Percentiles rank a stretch among this genome's conserved stretches.
These are phyloP conservation scores for Drechslera avenae DNA, from an alignment of 2,329 filamentous ascomycete species.

Conservation along the genomic window DNA sequence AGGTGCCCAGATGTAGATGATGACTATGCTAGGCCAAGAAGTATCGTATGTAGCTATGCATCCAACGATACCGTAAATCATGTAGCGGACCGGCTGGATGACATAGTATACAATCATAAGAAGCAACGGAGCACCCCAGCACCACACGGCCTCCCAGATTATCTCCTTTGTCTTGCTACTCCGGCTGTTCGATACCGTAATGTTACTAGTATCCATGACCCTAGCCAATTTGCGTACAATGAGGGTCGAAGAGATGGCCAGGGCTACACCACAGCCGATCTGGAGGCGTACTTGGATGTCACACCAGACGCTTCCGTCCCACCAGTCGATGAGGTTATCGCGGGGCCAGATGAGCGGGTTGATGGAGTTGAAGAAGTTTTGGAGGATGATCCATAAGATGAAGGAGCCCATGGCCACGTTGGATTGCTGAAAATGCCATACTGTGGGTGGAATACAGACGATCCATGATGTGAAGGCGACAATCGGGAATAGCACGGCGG, in stretches of 20 bases:
- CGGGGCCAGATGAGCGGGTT: conserved; percentile 70
- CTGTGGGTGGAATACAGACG: conserved; percentile 61
- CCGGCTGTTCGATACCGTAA: conserved; percentile 58
- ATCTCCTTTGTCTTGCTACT: conserved; percentile 54
- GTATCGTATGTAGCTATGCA: conserved; percentile 60
- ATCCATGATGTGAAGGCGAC: conserved; percentile 58
- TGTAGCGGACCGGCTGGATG: conserved; percentile 64
- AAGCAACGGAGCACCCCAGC: conserved; percentile 60
- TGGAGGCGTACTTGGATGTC: conserved; percentile 67
- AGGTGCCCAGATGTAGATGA: conserved; percentile 62
- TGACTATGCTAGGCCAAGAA: conserved; percentile 62
- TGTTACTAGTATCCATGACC: conserved; percentile 64
- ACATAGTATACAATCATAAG: conserved; percentile 64
- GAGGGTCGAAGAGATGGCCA: conserved; percentile 60
- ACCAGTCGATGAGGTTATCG: conserved; percentile 61
- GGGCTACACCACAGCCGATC: conserved; percentile 58
- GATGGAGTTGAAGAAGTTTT: conserved; percentile 63
- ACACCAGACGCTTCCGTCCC: conserved; percentile 64
- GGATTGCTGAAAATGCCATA: conserved; percentile 64
- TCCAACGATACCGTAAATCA: conserved; percentile 63
- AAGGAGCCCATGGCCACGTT: conserved; percentile 66
- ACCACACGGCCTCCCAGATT: conserved; percentile 60
- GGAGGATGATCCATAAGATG: conserved; percentile 60
- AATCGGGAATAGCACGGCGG: conserved; percentile 53
- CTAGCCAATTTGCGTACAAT: conserved; percentile 65